Conservation (phyloP, 2,329 filamentous ascomycete genomes). For the Chaetomiaceae sp. region DNA sequence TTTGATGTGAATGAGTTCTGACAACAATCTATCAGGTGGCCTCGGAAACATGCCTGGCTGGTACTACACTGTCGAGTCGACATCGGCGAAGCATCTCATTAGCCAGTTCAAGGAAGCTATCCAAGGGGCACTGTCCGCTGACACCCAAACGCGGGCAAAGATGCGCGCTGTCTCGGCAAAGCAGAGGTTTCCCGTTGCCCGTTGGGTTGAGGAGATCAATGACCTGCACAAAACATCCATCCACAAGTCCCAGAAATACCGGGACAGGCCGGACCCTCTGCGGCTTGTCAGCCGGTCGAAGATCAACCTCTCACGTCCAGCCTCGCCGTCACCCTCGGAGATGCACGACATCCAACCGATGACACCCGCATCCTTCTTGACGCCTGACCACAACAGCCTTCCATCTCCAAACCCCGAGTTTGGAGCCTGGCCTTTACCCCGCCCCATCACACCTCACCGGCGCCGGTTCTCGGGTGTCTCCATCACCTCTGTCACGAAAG, state of each 20-base stretch:
- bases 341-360: constrained; percentile 6
- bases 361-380: constrained; percentile 13
- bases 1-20: not conserved
- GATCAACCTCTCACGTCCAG: constrained; percentile 6
- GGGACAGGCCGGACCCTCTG: constrained; percentile 21
- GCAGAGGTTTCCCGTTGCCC: constrained; percentile 62
- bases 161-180: constrained; percentile 61
- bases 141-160: constrained; percentile 49
- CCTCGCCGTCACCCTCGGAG: constrained; percentile 14
- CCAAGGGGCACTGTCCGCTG: constrained; percentile 52
- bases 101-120: constrained; percentile 62
- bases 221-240: constrained; percentile 56
- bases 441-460: constrained; percentile 9
- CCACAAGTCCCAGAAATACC: constrained; percentile 37
- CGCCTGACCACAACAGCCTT: constrained; percentile 1
- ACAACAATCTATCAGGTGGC: constrained; percentile 37
- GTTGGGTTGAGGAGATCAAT: constrained; percentile 61
- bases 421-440: constrained; percentile 11
- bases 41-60: constrained; percentile 64
- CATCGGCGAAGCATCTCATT: constrained; percentile 55
- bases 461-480: constrained; percentile 45
- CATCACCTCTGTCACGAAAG: constrained; percentile 52
- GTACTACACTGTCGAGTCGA: constrained; percentile 65
- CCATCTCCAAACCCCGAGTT: constrained; percentile 1
- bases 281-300: constrained; percentile 5